Conservation (phyloP, 129 eudicot genomes). For the Lactuca saligna region DNA sequence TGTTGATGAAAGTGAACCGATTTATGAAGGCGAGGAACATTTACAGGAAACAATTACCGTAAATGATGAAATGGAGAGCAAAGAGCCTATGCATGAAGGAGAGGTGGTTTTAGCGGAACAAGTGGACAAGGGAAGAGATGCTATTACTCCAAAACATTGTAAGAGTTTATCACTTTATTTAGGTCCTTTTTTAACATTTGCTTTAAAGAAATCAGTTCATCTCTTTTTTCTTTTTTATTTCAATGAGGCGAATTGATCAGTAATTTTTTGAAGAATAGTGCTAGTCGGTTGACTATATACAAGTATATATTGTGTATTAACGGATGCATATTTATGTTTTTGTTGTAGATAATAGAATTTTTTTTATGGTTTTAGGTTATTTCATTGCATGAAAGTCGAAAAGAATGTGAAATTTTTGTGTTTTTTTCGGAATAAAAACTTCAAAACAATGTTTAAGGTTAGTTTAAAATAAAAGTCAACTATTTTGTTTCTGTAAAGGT, state of each 20-base stretch:
- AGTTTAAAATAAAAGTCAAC: constrained; percentile 19
- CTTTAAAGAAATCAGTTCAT: constrained; percentile 14
- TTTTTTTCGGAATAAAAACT: constrained; percentile 93
- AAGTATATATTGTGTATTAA: constrained; percentile 48
- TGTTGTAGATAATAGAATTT: background rate
- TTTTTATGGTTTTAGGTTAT: constrained; percentile 51
- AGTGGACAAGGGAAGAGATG: constrained; percentile 47
- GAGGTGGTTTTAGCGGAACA: constrained; percentile 80
- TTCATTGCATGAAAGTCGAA: constrained; percentile 71
- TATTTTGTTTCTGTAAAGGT: too few species aligned
- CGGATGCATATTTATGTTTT: constrained; percentile 5
- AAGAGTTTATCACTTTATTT: constrained; percentile 1
- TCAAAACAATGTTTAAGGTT: constrained; percentile 98
- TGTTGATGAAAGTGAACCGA: constrained; percentile 72
- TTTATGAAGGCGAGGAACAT: constrained; percentile 93
- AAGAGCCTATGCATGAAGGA: constrained; percentile 75
- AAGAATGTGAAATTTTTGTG: constrained; percentile 88
- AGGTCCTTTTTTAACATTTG: background rate
- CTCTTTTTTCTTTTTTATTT: constrained; percentile 23
- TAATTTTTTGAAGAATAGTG: constrained; percentile 70
- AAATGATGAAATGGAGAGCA: constrained; percentile 51
- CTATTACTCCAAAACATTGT: constrained; percentile 67
- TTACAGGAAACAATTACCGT: constrained; percentile 49
- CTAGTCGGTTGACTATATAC: constrained; percentile 76
- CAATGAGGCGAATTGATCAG: constrained; percentile 66